These are phyloP conservation scores for Erodium chrysanthum DNA, from an alignment of 441 rosid species.

Conservation along the genomic window DNA sequence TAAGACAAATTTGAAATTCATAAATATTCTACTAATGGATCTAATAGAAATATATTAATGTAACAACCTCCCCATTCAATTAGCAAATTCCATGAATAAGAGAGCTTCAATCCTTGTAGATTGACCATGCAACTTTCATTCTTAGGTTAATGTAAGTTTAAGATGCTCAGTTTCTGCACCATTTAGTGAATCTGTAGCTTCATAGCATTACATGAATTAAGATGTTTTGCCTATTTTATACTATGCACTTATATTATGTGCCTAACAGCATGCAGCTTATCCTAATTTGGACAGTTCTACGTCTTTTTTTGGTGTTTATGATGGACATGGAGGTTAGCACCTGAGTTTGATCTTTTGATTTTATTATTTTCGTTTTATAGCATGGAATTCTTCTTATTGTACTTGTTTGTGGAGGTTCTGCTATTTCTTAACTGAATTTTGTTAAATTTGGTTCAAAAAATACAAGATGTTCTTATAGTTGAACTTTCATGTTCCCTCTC, in stretches of 20 bases:
- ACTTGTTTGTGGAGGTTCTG: not conserved
- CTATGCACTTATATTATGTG: constrained; percentile 21
- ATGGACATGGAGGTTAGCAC: constrained; percentile 97
- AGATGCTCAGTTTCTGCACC: not conserved
- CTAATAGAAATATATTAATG: not conserved
- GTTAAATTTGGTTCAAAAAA: not conserved
- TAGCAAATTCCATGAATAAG: not conserved
- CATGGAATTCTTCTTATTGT: not conserved
- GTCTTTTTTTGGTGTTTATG: constrained; percentile 90
- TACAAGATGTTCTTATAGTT: not conserved
- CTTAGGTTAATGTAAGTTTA: not conserved
- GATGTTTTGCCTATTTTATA: constrained; percentile 11
- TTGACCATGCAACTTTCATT: not conserved
- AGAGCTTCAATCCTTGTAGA: not conserved
- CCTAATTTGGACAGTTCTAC: constrained; percentile 69
- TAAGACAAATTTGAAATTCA: not conserved
- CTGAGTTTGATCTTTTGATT: not conserved
- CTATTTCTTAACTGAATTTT: not conserved
- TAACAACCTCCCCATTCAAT: not conserved
- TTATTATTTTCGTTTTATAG: not conserved
- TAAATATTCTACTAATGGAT: not conserved
- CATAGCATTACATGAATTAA: constrained; percentile 10
- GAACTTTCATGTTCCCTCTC: not conserved
- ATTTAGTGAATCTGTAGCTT: not conserved
- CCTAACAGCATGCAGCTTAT: constrained; percentile 42